phyloP scores from a whole-genome alignment of 139 green algal genomes.

The Chlamydomonas schloesseri region DNA sequence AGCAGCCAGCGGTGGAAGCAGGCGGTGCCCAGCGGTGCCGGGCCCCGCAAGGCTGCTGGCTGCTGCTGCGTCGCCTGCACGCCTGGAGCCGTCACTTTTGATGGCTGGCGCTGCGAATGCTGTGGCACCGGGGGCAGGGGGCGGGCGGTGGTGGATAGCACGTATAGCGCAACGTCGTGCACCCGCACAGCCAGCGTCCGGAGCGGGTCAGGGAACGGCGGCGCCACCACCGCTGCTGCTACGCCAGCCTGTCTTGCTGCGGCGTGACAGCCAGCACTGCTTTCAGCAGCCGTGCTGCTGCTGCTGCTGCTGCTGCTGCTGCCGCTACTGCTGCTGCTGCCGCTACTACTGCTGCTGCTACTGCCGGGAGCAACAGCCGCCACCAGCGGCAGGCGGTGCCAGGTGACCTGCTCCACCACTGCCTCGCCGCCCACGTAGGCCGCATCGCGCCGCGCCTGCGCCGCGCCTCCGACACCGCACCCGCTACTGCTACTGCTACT shows the following conservation, averaged over 20 bases:
- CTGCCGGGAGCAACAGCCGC: not conserved
- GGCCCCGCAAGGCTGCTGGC: too few species aligned
- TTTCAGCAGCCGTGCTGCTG: too few species aligned
- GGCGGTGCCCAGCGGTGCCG: too few species aligned
- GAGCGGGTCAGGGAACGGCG: not conserved
- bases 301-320: too few species aligned
- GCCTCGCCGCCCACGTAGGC: not conserved
- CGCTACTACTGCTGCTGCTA: not conserved
- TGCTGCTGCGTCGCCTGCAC: not conserved
- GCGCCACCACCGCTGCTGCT: not conserved
- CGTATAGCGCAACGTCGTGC: not conserved
- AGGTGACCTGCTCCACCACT: not conserved
- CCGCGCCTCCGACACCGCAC: too few species aligned
- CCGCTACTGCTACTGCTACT: not conserved
- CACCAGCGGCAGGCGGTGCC: conserved; percentile 8
- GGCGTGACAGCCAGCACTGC: too few species aligned
- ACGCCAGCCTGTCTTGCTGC: too few species aligned
- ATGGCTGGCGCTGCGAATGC: too few species aligned
- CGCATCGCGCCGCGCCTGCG: not conserved
- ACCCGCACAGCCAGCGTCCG: not conserved
- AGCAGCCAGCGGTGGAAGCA: not conserved
- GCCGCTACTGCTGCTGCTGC: too few species aligned
- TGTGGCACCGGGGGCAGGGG: too few species aligned
- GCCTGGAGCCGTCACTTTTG: too few species aligned
- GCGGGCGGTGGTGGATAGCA: conserved; percentile 6